A percentile compares a stretch with the other conserved stretches of the same genome.
phyloP scores from a whole-genome alignment of 1,284 basidiomycete genomes.

The Blastosporella zonata region DNA sequence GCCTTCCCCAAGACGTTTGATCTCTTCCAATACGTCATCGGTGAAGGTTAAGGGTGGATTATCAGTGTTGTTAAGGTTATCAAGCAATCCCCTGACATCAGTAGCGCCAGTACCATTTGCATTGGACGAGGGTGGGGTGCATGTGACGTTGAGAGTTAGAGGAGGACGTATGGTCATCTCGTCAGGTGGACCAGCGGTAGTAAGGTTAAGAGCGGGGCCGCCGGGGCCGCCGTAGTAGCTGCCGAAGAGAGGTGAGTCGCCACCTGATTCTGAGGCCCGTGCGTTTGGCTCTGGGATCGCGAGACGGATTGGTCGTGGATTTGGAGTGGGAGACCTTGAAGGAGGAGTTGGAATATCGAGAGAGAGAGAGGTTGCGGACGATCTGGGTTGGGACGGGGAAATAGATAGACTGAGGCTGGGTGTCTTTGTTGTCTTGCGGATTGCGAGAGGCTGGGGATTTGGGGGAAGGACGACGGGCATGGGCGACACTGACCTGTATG shows the following conservation, averaged over 20 bases:
- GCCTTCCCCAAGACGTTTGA: conserved; percentile 86
- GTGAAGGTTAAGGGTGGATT: conserved; percentile 46
- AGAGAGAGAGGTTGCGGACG: conserved; percentile 27
- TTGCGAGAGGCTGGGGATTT: background rate
- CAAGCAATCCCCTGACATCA: conserved; percentile 40
- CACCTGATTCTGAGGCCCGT: conserved; percentile 24
- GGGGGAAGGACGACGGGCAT: conserved; percentile 22
- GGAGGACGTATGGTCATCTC: conserved; percentile 55
- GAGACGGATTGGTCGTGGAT: conserved; percentile 28
- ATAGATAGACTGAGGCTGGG: conserved; percentile 7
- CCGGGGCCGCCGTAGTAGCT: conserved; percentile 37
- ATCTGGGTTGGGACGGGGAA: conserved; percentile 27
- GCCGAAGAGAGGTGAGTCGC: conserved; percentile 29
- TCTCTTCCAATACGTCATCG: conserved; percentile 71
- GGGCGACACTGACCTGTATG: conserved; percentile 47
- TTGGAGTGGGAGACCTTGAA: conserved; percentile 29
- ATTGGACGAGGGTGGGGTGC: conserved; percentile 31
- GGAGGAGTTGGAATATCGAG: conserved; percentile 33
- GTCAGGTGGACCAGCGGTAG: conserved; percentile 39
- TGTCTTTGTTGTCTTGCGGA: no score
- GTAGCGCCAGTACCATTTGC: conserved; percentile 36
- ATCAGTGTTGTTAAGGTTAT: conserved; percentile 31
- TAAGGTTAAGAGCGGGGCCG: conserved; percentile 22
- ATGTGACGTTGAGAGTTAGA: conserved; percentile 17
- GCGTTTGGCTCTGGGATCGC: conserved; percentile 25